Evolutionary conservation across 164 flowering plant genomes (phyloP).

Genomic region (Vitis amurensis): DNA sequence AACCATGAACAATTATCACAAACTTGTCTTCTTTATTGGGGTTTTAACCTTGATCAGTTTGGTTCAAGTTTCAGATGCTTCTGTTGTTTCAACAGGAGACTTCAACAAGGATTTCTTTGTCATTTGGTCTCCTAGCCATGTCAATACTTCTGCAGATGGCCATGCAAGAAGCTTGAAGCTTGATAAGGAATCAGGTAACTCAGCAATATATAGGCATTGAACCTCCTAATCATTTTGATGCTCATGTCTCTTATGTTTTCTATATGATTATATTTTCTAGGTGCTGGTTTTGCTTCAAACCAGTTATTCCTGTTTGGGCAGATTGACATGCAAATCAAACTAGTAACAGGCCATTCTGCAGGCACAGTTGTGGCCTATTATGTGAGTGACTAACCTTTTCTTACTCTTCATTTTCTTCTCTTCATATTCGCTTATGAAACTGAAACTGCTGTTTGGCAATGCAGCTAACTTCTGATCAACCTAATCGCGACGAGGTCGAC

Average conservation of each 20-base stretch:
- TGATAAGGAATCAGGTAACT: conserved; percentile 71
- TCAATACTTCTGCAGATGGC: conserved; percentile 82
- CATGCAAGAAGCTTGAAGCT: conserved; percentile 60
- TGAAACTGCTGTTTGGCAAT: conserved; percentile 2
- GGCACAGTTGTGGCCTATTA: conserved; percentile 85
- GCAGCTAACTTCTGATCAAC: conserved; percentile 79
- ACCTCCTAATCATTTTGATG: neutral
- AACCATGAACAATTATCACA: conserved; percentile 29
- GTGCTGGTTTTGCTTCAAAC: conserved; percentile 78
- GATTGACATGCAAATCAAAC: conserved; percentile 83
- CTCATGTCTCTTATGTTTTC: neutral
- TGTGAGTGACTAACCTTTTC: conserved; percentile 36
- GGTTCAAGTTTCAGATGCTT: conserved; percentile 37
- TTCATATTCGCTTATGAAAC: neutral
- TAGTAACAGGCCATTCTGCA: conserved; percentile 77
- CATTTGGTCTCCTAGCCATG: conserved; percentile 77
- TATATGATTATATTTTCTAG: conserved; percentile 24
- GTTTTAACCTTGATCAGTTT: conserved; percentile 18
- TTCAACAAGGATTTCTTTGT: conserved; percentile 80
- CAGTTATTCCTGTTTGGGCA: conserved; percentile 80
- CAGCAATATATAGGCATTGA: no score
- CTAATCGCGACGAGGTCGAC: conserved; percentile 77
- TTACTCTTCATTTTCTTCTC: neutral
- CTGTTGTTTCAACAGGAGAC: conserved; percentile 78
- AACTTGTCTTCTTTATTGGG: conserved; percentile 16